Evolutionary conservation across 495 filamentous ascomycete species (phyloP), one percentile per base, ranked within the genome.

Genomic region (Lophiotrema nucula): DNA sequence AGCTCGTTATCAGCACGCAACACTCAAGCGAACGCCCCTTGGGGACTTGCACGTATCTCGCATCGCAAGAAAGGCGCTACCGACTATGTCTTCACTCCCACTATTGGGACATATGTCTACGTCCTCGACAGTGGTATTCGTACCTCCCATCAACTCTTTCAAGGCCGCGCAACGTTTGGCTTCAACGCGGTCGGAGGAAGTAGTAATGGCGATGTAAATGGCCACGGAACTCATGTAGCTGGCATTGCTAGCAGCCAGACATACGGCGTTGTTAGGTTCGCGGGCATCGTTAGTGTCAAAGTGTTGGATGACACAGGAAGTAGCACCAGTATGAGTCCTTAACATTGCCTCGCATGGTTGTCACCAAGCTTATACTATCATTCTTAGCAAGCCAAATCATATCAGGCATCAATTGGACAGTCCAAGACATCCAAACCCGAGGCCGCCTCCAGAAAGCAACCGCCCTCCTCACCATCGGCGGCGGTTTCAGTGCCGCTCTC

Each of bases 151-250:
- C 42, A 47, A 16, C 2, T 25, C 3, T 62, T 62, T 19, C 15
- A 49, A 48, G 60, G 60, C 11, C 60, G 58, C 16, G 60, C 60
- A 5, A 39, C 43, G 13, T 39, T 19, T 38, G 44, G 35, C 13
- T 42, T 25, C 41, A 60, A 60, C 27, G 52, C 39, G 3, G 47
- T 48, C 1, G 27, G 42, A 13, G 42, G 47, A 15, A 16, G 12
- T 21, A 16, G n/a, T 26, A 71, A 76, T 58, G 68, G 68, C 10
- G 78, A 82, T 69, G 67, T 69, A 23, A 70, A 77, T 28, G 83
- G 60, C 41, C 84, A 87, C 68, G 85, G 85, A 27, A 87, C 84
- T 3, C 84, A 87, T 69, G 75, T 80, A 26, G 75, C 81, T 2
- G 83, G 83, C 11, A 86, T 79, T 41, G 79, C 84, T 4, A 81